Base-by-base conservation (phyloP, 75 land plant genomes). In the Picea glauca region DNA sequence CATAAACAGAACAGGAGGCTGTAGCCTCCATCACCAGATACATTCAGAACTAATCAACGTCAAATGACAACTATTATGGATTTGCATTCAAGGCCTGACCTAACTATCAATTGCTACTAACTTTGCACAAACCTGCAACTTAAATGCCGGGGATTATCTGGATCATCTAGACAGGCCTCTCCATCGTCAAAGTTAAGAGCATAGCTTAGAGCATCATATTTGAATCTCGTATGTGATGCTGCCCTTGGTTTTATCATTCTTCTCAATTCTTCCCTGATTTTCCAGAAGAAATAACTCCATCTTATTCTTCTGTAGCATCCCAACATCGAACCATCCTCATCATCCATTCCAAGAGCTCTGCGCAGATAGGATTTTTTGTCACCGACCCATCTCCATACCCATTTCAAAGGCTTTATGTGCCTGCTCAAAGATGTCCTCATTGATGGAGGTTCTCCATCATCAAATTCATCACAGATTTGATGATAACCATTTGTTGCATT, bases 161-260 rank as follows among this genome's bases (percentile, higher is more conserved):
- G 18, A 3, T 4, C 70, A 67, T 67, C 8, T 14, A 63, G 38
- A 13, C 11, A 64, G 21, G 26, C 5, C 3, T 4, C n/a, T 26
- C 80, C 80, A 72, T 79, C 76, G 33, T 79, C 80, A 33, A 79
- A 79, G 58, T 72, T 79, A 40, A 46, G 72, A 13, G 80, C 46
- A 57, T 79, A 79, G 40, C 76, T 79, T 23, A 79, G 3, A 1
- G 75, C 80, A 72, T 79, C 80, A 68, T 79, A 79, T 1, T 57
- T 58, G 75, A 79, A 79, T 30, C 75, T 35, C 5, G 5, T 4
- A 43, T 43, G 46, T 43, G 46, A 4, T 3, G 35, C 38, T 8
- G 43, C 7, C 59, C 6, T 68, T 35, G 59, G 40, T 17, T 30
- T 33, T 14, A 70, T 79, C 80, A 79, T 72, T 58, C 26, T 68